Evolutionary conservation across 805 yeast genomes (phyloP).

Genomic region (Lipomyces chichibuensis): DNA sequence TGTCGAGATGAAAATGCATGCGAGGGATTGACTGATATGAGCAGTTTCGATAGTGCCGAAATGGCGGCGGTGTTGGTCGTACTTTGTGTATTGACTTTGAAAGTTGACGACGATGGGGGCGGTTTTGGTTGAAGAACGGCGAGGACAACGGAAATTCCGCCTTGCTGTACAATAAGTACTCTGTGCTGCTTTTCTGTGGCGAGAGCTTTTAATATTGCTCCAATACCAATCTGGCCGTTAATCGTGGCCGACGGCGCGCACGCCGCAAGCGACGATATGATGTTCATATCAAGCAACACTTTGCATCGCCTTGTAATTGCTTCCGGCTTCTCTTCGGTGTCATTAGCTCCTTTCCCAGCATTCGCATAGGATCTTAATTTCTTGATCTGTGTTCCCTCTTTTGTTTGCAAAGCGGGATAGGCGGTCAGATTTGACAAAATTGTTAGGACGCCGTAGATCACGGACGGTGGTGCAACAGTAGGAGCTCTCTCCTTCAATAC

Average conservation of each 20-base stretch:
- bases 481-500: slow-evolving; percentile 24
- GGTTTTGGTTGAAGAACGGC: slow-evolving; percentile 18
- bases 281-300: slow-evolving; percentile 38
- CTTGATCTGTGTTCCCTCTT: slow-evolving; percentile 40
- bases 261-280: slow-evolving; percentile 33
- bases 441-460: slow-evolving; percentile 43
- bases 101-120: slow-evolving; percentile 4
- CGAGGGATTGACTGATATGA: slow-evolving; percentile 45
- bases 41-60: slow-evolving; percentile 43
- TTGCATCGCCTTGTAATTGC: slow-evolving; percentile 38
- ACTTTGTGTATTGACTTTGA: slow-evolving; percentile 23
- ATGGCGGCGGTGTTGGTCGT: slow-evolving; percentile 36
- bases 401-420: slow-evolving; percentile 42
- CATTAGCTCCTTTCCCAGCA: slow-evolving; percentile 36
- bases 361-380: slow-evolving; percentile 40
- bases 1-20: slow-evolving; percentile 44
- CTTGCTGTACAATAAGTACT: slow-evolving; percentile 42
- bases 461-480: slow-evolving; percentile 30
- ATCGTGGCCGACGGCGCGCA: slow-evolving; percentile 36
- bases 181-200: slow-evolving; percentile 40
- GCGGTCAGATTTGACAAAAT: slow-evolving; percentile 42
- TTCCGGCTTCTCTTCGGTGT: slow-evolving; percentile 36
- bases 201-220: slow-evolving; percentile 41
- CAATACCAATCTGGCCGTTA: slow-evolving; percentile 37
- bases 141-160: slow-evolving; percentile 42